Evolutionary conservation across 2,329 filamentous ascomycete genomes (phyloP), one percentile per base, ranked within the genome.

Genomic region (Aspergillus clavatus): DNA sequence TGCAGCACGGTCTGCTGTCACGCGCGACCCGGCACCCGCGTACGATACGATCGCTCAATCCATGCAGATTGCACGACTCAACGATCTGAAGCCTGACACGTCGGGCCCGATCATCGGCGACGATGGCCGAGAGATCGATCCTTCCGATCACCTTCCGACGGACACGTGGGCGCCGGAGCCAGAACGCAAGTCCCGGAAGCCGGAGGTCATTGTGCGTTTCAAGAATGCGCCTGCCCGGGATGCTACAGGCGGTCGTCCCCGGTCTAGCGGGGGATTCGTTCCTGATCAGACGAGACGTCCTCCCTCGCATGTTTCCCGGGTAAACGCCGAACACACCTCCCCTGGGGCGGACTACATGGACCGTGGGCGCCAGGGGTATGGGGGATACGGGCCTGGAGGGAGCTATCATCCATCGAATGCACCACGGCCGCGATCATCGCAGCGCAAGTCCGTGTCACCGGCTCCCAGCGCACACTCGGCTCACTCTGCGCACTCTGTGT

Each of bases 111-210:
- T 84, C 44, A 79, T 83, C 35, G 80, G 78, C 14, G 80, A 80
- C 57, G 78, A 82, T 58, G 81, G 81, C 12, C 74, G 80, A 26
- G 76, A 81, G 45, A 82, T 84, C 53, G 81, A 84, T 61, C 81
- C 81, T 4, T 82, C 80, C 0, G 81, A 84, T 59, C 80, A 84
- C 58, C 70, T 84, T 2, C 81, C 81, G 1, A 72, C 81, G 3
- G 77, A 82, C 50, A 80, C 79, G 2, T 84, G 81, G 81, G 81
- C 81, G 0, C 81, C 81, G 1, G 81, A 84, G 56, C 81, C 81
- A 2, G 79, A 82, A 51, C 73, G 74, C 29, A 84, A 83, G 54
- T 68, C 60, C 38, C 67, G 65, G 40, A 68, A 77, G 62, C 68
- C 72, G 18, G 72, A 74, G 38, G 68, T 75, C 21, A 70, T 74